A percentile compares a stretch with the other conserved stretches of the same genome.
These are phyloP conservation scores for Dendrobium chrysotoxum DNA, from an alignment of 106 monocot genomes.

Conservation along the genomic window DNA sequence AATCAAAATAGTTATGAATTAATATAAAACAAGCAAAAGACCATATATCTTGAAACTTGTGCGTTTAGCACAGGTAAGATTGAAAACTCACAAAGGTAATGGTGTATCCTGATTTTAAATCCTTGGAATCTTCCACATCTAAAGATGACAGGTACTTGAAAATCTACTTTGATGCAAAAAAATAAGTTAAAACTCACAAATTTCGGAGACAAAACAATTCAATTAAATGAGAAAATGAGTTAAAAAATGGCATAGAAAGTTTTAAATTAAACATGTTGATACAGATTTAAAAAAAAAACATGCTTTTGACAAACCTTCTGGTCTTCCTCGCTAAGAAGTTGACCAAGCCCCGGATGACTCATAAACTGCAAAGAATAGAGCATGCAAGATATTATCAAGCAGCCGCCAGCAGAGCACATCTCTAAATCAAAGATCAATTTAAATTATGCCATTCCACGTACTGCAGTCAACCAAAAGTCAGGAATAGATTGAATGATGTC, in stretches of 20 bases:
- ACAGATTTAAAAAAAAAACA: too few species aligned
- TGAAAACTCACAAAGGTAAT: slow-evolving; percentile 61
- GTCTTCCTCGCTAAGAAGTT: slow-evolving; percentile 60
- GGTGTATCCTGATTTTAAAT: slow-evolving; percentile 87
- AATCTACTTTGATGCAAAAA: slow-evolving; percentile 31
- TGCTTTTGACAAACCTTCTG: slow-evolving; percentile 34
- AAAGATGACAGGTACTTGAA: slow-evolving; percentile 69
- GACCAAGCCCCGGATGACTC: slow-evolving; percentile 55
- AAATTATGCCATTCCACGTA: slow-evolving; percentile 12
- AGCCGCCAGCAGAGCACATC: neutral
- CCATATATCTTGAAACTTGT: too few species aligned
- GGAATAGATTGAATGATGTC: slow-evolving; percentile 84
- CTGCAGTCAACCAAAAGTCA: slow-evolving; percentile 97
- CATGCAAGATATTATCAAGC: neutral
- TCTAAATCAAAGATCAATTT: neutral
- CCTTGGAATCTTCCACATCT: slow-evolving; percentile 88
- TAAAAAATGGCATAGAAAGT: too few species aligned
- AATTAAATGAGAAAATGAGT: neutral
- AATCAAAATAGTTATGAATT: too few species aligned
- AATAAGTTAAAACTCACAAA: neutral
- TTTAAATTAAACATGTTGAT: too few species aligned
- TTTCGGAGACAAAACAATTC: neutral
- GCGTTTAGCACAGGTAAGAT: neutral
- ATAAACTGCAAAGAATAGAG: slow-evolving; percentile 34
- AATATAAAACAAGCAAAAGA: too few species aligned